Percentiles rank a stretch among this genome's conserved stretches.
Evolutionary conservation across 345 rosid genomes (phyloP).

Genomic region (Populus davidiana): DNA sequence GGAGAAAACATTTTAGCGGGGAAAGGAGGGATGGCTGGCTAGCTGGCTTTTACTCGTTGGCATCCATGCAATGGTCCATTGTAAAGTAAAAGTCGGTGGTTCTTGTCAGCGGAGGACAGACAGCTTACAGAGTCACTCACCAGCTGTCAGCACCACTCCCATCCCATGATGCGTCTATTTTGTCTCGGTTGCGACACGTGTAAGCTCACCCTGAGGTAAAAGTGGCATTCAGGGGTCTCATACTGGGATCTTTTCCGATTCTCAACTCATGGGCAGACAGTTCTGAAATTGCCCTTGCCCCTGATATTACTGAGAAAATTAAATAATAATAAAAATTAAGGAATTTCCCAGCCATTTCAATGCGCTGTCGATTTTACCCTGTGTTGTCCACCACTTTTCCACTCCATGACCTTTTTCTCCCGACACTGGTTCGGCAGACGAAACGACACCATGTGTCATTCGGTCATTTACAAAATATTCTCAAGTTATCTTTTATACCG

Average conservation of each 20-base stretch:
- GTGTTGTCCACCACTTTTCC: no score
- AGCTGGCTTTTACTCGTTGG: background rate
- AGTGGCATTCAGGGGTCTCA: constrained; percentile 34
- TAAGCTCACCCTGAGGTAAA: background rate
- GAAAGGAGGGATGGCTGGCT: background rate
- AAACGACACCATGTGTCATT: no score
- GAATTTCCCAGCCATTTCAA: no score
- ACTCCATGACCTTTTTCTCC: no score
- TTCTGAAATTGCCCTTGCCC: background rate
- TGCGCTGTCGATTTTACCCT: no score
- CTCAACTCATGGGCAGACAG: background rate
- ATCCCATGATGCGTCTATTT: background rate
- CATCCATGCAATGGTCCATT: background rate
- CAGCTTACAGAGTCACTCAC: constrained; percentile 7
- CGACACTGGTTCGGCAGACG: no score
- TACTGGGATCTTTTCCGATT: no score
- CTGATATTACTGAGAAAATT: no score
- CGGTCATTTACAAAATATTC: no score
- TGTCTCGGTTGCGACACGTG: constrained; percentile 6
- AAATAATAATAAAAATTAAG: no score
- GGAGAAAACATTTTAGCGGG: background rate
- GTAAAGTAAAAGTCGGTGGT: constrained; percentile 8
- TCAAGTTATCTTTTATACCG: no score
- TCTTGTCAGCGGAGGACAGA: constrained; percentile 1
- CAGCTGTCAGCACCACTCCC: background rate